Evolutionary conservation across 352 stramenopile species (phyloP).

Genomic region (Phytophthora capsici): DNA sequence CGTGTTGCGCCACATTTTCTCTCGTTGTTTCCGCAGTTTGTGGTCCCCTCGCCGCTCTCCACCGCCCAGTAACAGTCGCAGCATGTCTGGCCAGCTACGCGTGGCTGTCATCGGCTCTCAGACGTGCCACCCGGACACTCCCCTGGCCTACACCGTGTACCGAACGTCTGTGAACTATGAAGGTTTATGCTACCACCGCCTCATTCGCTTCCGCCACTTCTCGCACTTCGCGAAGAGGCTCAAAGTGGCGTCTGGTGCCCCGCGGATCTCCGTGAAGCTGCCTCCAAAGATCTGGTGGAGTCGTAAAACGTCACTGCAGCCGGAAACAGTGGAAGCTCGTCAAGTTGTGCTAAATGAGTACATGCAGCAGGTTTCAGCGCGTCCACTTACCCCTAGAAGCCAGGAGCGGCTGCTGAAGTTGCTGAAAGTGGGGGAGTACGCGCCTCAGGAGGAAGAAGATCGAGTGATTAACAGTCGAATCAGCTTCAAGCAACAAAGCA

Average conservation of each 20-base stretch:
- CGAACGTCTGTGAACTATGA: constrained; percentile 72
- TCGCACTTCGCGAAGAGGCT: constrained; percentile 52
- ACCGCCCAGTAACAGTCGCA: constrained; percentile 4
- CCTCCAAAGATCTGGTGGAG: constrained; percentile 66
- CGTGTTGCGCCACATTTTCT: constrained; percentile 26
- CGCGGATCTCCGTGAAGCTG: constrained; percentile 40
- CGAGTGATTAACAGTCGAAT: constrained; percentile 33
- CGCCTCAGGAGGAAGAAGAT: constrained; percentile 33
- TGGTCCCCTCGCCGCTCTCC: constrained; percentile 8
- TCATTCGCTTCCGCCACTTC: constrained; percentile 79
- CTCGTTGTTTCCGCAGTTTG: constrained; percentile 23
- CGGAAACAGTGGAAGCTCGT: constrained; percentile 66
- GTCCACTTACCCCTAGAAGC: constrained; percentile 46
- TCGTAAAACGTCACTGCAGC: constrained; percentile 53
- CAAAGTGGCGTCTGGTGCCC: constrained; percentile 35
- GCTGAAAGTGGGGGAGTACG: constrained; percentile 64
- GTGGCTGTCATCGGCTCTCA: constrained; percentile 76
- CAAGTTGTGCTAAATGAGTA: constrained; percentile 82
- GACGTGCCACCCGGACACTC: constrained; percentile 41
- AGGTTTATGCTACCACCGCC: constrained; percentile 69
- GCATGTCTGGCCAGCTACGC: constrained; percentile 51
- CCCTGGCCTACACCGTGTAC: constrained; percentile 72
- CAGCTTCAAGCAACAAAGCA: constrained; percentile 32
- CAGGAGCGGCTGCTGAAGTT: constrained; percentile 63
- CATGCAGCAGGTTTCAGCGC: constrained; percentile 60